Evolutionary conservation across 306 rosid species (phyloP).

Genomic region (Cajanus cajan): DNA sequence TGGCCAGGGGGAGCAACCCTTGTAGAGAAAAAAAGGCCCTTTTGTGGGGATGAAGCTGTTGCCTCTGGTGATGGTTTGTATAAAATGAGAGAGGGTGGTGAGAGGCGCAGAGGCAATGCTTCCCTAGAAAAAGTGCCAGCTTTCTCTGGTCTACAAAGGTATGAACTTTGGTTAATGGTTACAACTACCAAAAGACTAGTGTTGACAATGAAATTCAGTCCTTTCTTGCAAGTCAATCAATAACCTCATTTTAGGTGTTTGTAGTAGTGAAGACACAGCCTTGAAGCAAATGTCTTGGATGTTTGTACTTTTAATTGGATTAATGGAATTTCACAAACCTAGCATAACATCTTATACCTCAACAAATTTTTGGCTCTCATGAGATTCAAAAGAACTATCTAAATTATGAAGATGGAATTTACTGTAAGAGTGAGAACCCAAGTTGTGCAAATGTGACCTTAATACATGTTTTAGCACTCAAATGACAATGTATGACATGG

Average conservation of each 20-base stretch:
- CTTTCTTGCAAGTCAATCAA: conserved; percentile 13
- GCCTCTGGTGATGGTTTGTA: conserved; percentile 26
- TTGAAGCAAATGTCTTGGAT: background rate
- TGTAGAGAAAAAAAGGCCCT: conserved; percentile 6
- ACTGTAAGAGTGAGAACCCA: background rate
- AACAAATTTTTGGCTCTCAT: background rate
- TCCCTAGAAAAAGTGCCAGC: conserved; percentile 33
- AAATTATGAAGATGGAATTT: background rate
- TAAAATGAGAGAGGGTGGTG: conserved; percentile 27
- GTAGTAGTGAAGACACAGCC: conserved; percentile 20
- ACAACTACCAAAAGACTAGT: conserved; percentile 4
- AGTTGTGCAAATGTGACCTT: too few species aligned
- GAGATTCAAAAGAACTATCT: background rate
- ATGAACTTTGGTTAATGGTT: conserved; percentile 27
- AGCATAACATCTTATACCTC: background rate
- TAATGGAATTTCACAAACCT: background rate
- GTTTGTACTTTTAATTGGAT: background rate
- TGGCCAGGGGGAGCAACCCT: conserved; percentile 21
- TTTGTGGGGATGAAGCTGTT: conserved; percentile 18
- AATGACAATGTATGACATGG: too few species aligned
- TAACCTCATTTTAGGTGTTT: conserved; percentile 6
- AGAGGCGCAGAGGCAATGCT: conserved; percentile 13
- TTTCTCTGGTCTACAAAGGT: conserved; percentile 21
- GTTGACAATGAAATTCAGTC: conserved; percentile 29
- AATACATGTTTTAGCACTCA: too few species aligned